Base-by-base conservation (phyloP, 495 filamentous ascomycete genomes). In the Neurospora sublineolata region DNA sequence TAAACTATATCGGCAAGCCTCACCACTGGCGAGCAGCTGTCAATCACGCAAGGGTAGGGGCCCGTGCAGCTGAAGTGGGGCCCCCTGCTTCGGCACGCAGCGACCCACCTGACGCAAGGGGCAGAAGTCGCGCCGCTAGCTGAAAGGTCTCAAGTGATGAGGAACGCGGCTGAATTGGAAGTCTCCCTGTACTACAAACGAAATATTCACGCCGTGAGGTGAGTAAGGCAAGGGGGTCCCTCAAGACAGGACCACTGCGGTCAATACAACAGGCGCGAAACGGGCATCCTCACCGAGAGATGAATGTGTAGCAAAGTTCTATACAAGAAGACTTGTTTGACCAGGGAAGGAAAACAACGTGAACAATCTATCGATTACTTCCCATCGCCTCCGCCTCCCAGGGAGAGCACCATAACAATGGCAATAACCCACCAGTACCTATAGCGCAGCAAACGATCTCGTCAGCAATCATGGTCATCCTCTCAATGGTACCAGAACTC, bases 361-460 rank as follows among this genome's bases (percentile, higher is more conserved):
- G 27, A 30, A 30, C 27, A 68, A 37, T 71, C 40, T 71, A 52
- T 71, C 40, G 69, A 52, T 71, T 71, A 75, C 27, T 80, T 82
- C 52, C 78, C 79, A 23, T 84, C 86, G 46, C 86, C 87, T 39
- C 80, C 79, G 10, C 80, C 78, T 1, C 76, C 71, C 71, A 83
- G 69, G 7, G 79, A 73, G 44, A 86, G 39, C 38, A 84, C 72
- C 30, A 77, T 76, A 5, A 77, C 79, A 40, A 86, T 76, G 68
- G 79, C 79, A 74, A 85, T 68, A 77, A 86, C 71, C 86, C 86
- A 86, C 87, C 87, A 82, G 71, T 87, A 87, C 76, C 85, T 87
- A 67, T 70, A 37, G 37, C 9, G 14, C 16, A 75, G 76, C 69
- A 74, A 70, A 39, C 70, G 68, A 73, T 20, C 52, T 44, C 14